Evolutionary conservation across 2,329 filamentous ascomycete species (phyloP).

Genomic region (Aspergillus latus): DNA sequence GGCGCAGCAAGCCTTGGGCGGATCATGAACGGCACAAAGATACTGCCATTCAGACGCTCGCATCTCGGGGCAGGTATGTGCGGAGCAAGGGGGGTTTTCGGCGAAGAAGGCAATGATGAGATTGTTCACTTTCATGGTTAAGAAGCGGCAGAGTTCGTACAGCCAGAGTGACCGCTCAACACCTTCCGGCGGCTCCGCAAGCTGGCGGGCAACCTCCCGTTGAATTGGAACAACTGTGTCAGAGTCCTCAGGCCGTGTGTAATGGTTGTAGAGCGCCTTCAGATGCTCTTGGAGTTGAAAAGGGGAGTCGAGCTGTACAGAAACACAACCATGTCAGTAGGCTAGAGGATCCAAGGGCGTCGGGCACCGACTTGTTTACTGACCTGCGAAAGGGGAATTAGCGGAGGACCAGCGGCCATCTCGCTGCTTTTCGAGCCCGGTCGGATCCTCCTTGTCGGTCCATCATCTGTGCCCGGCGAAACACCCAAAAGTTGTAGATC

Average conservation of each 20-base stretch:
- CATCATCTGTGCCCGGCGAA: conserved; percentile 64
- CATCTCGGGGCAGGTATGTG: conserved; percentile 93
- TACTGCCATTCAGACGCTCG: conserved; percentile 99
- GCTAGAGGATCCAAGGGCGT: not conserved
- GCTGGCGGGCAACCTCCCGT: conserved; percentile 69
- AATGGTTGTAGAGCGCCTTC: conserved; percentile 82
- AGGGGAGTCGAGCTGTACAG: conserved; percentile 79
- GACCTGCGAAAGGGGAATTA: conserved; percentile 83
- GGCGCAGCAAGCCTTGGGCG: conserved; percentile 93
- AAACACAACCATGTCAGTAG: conserved; percentile 12
- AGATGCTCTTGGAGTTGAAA: conserved; percentile 98
- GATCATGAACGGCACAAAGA: conserved; percentile 93
- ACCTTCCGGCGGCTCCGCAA: conserved; percentile 76
- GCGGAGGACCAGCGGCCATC: conserved; percentile 87
- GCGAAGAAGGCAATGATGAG: conserved; percentile 91
- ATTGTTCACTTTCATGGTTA: conserved; percentile 90
- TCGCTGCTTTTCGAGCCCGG: conserved; percentile 89
- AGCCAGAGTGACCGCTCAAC: conserved; percentile 91
- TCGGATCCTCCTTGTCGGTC: conserved; percentile 79
- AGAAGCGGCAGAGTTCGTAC: conserved; percentile 94
- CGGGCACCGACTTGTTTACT: conserved; percentile 28
- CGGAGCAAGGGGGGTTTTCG: conserved; percentile 84
- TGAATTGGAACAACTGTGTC: conserved; percentile 70
- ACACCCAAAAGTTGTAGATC: conserved; percentile 51
- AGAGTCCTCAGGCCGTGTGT: conserved; percentile 62